phyloP scores from a whole-genome alignment of 108 stramenopile genomes.

The Fistulifera pelliculosa region DNA sequence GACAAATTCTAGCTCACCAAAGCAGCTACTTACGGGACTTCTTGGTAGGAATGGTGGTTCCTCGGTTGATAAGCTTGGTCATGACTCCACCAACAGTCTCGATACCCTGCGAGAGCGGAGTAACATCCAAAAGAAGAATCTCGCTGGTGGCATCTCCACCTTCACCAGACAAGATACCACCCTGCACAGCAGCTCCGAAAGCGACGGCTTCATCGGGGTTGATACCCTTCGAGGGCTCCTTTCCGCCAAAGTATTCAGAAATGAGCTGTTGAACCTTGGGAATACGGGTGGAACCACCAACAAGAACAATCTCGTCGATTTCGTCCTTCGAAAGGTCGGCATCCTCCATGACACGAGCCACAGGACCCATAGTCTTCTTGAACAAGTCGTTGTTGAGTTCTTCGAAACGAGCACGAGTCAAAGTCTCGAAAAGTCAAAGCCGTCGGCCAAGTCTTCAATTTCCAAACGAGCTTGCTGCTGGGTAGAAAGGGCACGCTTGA shows the following conservation, averaged over 20 bases:
- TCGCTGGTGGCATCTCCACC: conserved; percentile 61
- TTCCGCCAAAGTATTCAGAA: conserved; percentile 89
- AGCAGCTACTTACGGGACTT: conserved; percentile 41
- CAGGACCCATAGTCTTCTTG: conserved; percentile 91
- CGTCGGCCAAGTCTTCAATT: conserved; percentile 90
- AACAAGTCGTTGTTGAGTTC: conserved; percentile 89
- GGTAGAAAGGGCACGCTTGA: conserved; percentile 90
- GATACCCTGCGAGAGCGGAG: conserved; percentile 83
- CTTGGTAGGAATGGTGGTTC: conserved; percentile 92
- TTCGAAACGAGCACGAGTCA: conserved; percentile 86
- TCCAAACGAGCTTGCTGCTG: conserved; percentile 93
- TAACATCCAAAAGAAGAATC: conserved; percentile 72
- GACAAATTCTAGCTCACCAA: neutral
- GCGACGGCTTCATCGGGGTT: conserved; percentile 88
- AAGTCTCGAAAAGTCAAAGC: conserved; percentile 89
- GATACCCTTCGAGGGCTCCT: conserved; percentile 87
- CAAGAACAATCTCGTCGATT: conserved; percentile 82
- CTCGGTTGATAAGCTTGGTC: conserved; percentile 90
- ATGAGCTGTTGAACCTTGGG: conserved; percentile 84
- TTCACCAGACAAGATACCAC: conserved; percentile 76
- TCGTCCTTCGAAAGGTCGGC: conserved; percentile 79
- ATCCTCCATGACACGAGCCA: conserved; percentile 89
- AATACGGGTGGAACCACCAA: conserved; percentile 90
- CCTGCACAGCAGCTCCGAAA: conserved; percentile 92
- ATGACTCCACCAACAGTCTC: conserved; percentile 93